Conservation (phyloP, 352 stramenopile species). For the Globisporangium cylindrosporum region DNA sequence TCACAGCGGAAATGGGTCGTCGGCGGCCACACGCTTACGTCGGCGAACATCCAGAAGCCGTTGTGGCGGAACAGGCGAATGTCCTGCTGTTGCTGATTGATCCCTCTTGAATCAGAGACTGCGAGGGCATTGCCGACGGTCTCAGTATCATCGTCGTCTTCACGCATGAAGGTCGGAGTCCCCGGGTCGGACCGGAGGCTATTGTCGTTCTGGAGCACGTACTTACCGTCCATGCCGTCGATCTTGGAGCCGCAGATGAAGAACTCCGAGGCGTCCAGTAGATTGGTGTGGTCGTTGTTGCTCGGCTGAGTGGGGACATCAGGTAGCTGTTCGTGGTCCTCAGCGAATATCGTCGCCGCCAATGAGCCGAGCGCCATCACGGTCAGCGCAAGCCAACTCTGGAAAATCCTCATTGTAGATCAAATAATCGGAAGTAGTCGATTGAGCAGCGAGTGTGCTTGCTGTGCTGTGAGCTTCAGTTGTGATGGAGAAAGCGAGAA, state of each 20-base stretch:
- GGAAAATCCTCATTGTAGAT: neutral
- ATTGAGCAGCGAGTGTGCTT: neutral
- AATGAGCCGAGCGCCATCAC: neutral
- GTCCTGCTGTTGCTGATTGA: conserved; percentile 19
- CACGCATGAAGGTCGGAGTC: conserved; percentile 42
- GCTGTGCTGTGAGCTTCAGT: neutral
- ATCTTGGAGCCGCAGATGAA: conserved; percentile 55
- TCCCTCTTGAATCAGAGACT: neutral
- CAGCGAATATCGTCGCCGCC: neutral
- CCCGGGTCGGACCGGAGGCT: conserved; percentile 29
- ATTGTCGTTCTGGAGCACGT: conserved; percentile 28
- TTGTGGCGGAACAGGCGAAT: conserved; percentile 60
- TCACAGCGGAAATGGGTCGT: conserved; percentile 63
- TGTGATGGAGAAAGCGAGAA: neutral
- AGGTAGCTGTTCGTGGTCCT: neutral
- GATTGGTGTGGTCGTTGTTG: neutral
- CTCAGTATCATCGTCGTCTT: conserved; percentile 28
- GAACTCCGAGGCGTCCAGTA: conserved; percentile 21
- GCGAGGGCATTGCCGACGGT: neutral
- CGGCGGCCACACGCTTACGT: conserved; percentile 52
- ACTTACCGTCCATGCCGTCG: conserved; percentile 50
- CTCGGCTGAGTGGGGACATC: neutral
- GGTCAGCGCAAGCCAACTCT: neutral
- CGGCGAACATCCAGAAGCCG: conserved; percentile 66
- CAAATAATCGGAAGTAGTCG: neutral